These are phyloP conservation scores for Tritrichomonas foetus DNA, from an alignment of 208 protist species.

Conservation along the genomic window DNA sequence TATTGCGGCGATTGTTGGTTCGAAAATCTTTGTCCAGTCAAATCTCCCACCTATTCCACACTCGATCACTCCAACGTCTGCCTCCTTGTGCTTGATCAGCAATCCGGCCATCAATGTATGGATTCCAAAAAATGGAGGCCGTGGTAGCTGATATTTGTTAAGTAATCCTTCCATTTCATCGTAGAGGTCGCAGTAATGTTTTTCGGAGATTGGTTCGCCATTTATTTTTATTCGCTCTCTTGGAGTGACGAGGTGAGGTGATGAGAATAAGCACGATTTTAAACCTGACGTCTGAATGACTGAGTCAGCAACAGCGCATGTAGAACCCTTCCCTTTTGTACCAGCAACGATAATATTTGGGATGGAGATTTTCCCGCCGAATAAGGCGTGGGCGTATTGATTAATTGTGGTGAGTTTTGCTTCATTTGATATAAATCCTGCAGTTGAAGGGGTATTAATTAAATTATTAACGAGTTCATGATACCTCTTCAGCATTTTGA, in stretches of 20 bases:
- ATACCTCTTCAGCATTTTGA: too few species aligned
- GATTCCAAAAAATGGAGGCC: constrained; percentile 1
- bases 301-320: constrained; percentile 44
- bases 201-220: constrained; percentile 3
- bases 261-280: constrained; percentile 43
- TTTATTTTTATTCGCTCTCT: constrained; percentile 43
- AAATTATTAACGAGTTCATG: too few species aligned
- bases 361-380: background rate
- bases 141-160: background rate
- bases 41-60: constrained; percentile 43
- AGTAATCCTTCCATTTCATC: background rate
- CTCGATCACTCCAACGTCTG: background rate
- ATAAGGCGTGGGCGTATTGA: background rate
- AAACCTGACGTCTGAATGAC: background rate
- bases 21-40: constrained; percentile 45
- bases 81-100: background rate
- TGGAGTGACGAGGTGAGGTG: constrained; percentile 43
- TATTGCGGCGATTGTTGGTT: constrained; percentile 18
- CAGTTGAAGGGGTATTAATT: too few species aligned
- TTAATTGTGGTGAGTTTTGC: too few species aligned
- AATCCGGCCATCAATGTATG: background rate
- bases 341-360: constrained; percentile 42
- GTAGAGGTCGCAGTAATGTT: background rate
- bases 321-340: constrained; percentile 49
- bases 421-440: too few species aligned